These are phyloP conservation scores for Aspergillus taichungensis DNA, from an alignment of 495 filamentous ascomycete genomes.

Conservation along the genomic window DNA sequence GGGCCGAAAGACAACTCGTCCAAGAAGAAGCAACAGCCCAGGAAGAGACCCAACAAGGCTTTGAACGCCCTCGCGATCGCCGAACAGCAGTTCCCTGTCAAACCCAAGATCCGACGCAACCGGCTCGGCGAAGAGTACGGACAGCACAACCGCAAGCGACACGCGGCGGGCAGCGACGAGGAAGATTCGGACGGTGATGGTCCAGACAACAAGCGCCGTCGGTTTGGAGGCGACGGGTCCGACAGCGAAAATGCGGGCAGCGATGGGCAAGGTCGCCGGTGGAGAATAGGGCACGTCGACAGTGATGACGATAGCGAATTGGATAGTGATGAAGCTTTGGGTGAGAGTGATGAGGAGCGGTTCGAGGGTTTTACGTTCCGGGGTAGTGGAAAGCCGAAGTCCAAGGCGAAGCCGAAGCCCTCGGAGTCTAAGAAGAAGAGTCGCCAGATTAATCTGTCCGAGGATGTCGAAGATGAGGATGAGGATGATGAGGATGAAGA, in stretches of 20 bases:
- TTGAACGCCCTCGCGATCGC: slow-evolving; percentile 85
- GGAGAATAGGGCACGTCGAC: slow-evolving; percentile 68
- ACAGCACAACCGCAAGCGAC: slow-evolving; percentile 35
- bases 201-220: slow-evolving; percentile 37
- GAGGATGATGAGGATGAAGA: slow-evolving; percentile 39
- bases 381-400: slow-evolving; percentile 52
- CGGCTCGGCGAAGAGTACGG: slow-evolving; percentile 53
- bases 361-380: slow-evolving; percentile 71
- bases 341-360: slow-evolving; percentile 74
- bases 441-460: slow-evolving; percentile 44
- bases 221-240: slow-evolving; percentile 25
- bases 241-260: slow-evolving; percentile 51
- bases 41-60: slow-evolving; percentile 47
- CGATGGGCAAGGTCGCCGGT: slow-evolving; percentile 83
- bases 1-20: slow-evolving; percentile 42
- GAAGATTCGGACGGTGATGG: slow-evolving; percentile 46
- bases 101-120: slow-evolving; percentile 41
- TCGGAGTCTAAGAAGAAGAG: slow-evolving; percentile 18
- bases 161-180: slow-evolving; percentile 35
- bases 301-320: slow-evolving; percentile 76
- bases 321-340: slow-evolving; percentile 90
- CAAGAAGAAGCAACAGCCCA: slow-evolving; percentile 30
- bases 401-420: slow-evolving; percentile 24
- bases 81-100: slow-evolving; percentile 46
- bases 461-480: slow-evolving; percentile 46